Percentiles rank a stretch among this genome's conserved stretches.
These are phyloP conservation scores for Tagetes patula DNA, from an alignment of 129 eudicot genomes.

Conservation along the genomic window DNA sequence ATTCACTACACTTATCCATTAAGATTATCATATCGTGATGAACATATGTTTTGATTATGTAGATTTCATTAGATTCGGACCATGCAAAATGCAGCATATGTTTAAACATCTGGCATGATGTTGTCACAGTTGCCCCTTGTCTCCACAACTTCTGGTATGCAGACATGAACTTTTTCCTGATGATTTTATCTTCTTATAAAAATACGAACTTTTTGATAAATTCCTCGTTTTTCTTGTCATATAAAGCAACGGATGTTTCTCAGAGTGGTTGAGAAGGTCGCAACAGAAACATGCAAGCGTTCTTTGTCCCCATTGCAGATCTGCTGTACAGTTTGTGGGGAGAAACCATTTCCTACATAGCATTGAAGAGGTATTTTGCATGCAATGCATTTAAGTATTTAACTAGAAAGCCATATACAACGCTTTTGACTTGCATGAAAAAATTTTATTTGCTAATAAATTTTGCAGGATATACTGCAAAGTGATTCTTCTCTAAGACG, in stretches of 20 bases:
- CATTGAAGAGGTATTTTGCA: slow-evolving; percentile 69
- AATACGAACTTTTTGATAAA: not conserved
- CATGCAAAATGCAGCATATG: slow-evolving; percentile 89
- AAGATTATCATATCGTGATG: slow-evolving; percentile 1
- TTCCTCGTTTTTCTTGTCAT: slow-evolving; percentile 10
- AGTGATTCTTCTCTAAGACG: slow-evolving; percentile 77
- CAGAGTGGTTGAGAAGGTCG: slow-evolving; percentile 91
- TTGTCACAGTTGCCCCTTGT: slow-evolving; percentile 95
- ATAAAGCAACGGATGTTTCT: slow-evolving; percentile 92
- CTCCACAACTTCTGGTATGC: slow-evolving; percentile 91
- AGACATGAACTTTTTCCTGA: not conserved
- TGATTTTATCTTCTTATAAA: slow-evolving; percentile 15
- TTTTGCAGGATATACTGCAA: slow-evolving; percentile 69
- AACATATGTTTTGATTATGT: slow-evolving; percentile 19
- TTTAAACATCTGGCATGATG: slow-evolving; percentile 93
- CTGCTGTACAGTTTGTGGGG: slow-evolving; percentile 79
- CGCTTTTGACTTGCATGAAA: not conserved
- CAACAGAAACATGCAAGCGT: slow-evolving; percentile 66
- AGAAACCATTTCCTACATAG: slow-evolving; percentile 82
- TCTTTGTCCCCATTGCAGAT: slow-evolving; percentile 92
- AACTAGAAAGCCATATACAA: not conserved
- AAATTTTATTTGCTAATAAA: slow-evolving; percentile 5
- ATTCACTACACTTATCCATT: not conserved
- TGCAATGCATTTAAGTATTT: not conserved
- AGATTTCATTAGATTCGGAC: slow-evolving; percentile 74